Evolutionary conservation across 2,329 filamentous ascomycete genomes (phyloP).

Genomic region (Colletotrichum lupini): DNA sequence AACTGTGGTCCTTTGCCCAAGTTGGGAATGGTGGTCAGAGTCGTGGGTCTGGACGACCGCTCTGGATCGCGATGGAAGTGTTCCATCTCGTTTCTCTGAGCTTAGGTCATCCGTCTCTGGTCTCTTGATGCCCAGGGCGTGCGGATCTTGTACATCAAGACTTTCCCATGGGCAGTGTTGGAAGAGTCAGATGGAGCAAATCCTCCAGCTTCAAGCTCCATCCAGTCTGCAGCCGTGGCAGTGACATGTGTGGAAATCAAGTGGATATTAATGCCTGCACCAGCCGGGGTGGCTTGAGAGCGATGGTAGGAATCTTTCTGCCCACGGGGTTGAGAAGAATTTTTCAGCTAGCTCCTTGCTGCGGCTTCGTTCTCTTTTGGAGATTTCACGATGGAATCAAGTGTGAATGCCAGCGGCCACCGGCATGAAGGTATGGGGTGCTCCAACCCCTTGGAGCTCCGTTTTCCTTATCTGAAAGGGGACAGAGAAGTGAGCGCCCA

Average conservation of each 20-base stretch:
- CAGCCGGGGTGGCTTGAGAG: neutral
- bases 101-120: neutral
- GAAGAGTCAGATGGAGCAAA: neutral
- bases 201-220: slow-evolving; percentile 6
- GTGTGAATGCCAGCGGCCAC: neutral
- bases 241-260: slow-evolving; percentile 26
- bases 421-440: slow-evolving; percentile 2
- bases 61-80: slow-evolving; percentile 31
- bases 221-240: slow-evolving; percentile 20
- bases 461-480: neutral
- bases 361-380: neutral
- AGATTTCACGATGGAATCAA: no score
- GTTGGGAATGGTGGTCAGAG: slow-evolving; percentile 14
- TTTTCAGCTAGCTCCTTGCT: slow-evolving; percentile 4
- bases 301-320: neutral
- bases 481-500: neutral
- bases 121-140: neutral
- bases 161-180: neutral
- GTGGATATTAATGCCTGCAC: neutral
- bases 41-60: slow-evolving; percentile 13
- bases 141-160: neutral
- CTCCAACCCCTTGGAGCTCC: neutral
- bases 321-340: slow-evolving; percentile 14
- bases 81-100: slow-evolving; percentile 5
- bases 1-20: slow-evolving; percentile 31